phyloP scores from a whole-genome alignment of 177 flowering plant genomes.

The Telopea speciosissima region DNA sequence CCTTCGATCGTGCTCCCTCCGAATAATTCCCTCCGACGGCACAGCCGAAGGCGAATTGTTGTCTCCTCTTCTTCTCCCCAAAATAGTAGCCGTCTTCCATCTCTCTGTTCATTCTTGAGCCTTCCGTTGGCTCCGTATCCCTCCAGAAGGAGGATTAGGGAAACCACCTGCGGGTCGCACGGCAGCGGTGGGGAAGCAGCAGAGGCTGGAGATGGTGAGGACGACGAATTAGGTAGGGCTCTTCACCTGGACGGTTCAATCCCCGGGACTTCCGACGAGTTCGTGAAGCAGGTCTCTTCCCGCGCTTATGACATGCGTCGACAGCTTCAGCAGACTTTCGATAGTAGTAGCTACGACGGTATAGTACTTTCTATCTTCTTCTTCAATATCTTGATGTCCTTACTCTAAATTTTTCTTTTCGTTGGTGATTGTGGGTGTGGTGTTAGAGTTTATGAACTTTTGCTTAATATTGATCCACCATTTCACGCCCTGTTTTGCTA shows the following conservation, averaged over 20 bases:
- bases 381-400: too few relatives aligned
- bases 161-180: neutral
- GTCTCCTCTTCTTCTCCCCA: neutral
- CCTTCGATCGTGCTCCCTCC: neutral
- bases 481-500: too few relatives aligned
- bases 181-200: slow-evolving; percentile 6
- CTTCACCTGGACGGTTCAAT: slow-evolving; percentile 78
- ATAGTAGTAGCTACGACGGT: slow-evolving; percentile 93
- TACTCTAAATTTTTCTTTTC: too few relatives aligned
- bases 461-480: too few relatives aligned
- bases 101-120: neutral
- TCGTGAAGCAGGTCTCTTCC: slow-evolving; percentile 81
- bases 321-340: slow-evolving; percentile 70
- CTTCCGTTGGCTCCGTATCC: neutral
- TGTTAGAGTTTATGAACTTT: too few relatives aligned
- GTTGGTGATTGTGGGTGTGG: too few relatives aligned
- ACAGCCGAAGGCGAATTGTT: neutral
- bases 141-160: neutral
- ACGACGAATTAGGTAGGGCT: slow-evolving; percentile 64
- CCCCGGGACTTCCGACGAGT: slow-evolving; percentile 74
- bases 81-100: neutral
- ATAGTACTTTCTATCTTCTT: slow-evolving; percentile 1
- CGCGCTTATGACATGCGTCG: slow-evolving; percentile 93
- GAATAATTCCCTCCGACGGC: neutral
- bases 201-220: slow-evolving; percentile 14